Percentiles rank a stretch among this genome's conserved stretches.
Conservation (phyloP, 2,329 filamentous ascomycete species). For the Alternaria angustiovoidea region DNA sequence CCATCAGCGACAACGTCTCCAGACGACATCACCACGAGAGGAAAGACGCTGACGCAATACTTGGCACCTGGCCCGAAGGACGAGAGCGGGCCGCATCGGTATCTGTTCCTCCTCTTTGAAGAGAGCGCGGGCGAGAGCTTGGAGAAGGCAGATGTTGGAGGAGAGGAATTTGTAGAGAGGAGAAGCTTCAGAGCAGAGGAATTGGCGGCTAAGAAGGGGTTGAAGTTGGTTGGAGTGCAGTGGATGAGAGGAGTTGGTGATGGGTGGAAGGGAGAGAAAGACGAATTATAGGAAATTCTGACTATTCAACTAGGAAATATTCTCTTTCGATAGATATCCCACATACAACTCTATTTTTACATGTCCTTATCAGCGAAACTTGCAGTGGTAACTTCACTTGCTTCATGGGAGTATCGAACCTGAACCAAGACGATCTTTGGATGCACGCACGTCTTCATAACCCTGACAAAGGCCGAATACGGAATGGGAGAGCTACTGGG, state of each 20-base stretch:
- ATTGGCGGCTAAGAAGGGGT: slow-evolving; percentile 33
- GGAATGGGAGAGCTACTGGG: not conserved
- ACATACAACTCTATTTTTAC: not conserved
- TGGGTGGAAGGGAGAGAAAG: slow-evolving; percentile 40
- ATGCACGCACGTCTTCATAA: not conserved
- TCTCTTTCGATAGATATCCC: not conserved
- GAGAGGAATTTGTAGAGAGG: slow-evolving; percentile 48
- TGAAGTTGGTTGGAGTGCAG: slow-evolving; percentile 45
- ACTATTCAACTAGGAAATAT: too few relatives aligned
- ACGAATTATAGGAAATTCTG: slow-evolving; percentile 15
- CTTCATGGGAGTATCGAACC: not conserved
- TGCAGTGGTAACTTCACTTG: not conserved
- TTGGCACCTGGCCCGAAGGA: slow-evolving; percentile 47
- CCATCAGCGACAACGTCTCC: not conserved
- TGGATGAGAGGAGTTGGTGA: slow-evolving; percentile 51
- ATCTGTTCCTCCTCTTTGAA: slow-evolving; percentile 42
- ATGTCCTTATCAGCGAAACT: not conserved
- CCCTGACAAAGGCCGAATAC: not conserved
- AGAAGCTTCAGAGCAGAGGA: slow-evolving; percentile 39
- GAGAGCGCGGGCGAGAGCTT: slow-evolving; percentile 34
- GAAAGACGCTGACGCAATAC: slow-evolving; percentile 41
- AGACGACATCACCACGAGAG: slow-evolving; percentile 18
- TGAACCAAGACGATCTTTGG: not conserved
- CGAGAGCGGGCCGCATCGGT: slow-evolving; percentile 47
- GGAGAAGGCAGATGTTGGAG: slow-evolving; percentile 42